phyloP scores from a whole-genome alignment of 148 eudicot genomes.

The Rhododendron ovatum region DNA sequence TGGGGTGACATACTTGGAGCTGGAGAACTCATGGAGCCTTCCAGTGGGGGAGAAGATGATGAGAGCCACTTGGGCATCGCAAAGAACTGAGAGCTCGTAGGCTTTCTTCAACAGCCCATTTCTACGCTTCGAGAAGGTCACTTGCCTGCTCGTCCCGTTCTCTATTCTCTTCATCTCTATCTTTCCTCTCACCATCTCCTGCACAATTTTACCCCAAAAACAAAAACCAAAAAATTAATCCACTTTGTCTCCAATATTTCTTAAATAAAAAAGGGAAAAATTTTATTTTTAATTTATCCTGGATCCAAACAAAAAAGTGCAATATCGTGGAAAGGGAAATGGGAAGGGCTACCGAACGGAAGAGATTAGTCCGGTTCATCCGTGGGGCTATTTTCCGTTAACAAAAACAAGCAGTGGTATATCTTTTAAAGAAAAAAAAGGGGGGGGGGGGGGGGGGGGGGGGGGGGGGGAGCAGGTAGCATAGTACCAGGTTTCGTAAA shows the following conservation, averaged over 20 bases:
- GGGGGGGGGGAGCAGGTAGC: too few species aligned
- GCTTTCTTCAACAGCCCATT: constrained; percentile 26
- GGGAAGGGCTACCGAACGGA: too few species aligned
- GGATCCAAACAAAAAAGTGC: too few species aligned
- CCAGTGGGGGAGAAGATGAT: constrained; percentile 26
- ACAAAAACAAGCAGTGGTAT: too few species aligned
- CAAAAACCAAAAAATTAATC: background rate
- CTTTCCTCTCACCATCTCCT: constrained; percentile 23
- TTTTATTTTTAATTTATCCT: too few species aligned
- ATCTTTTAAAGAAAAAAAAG: too few species aligned
- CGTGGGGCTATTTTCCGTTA: too few species aligned
- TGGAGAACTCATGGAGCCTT: constrained; percentile 21
- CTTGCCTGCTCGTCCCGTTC: constrained; percentile 23
- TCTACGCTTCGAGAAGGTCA: constrained; percentile 26
- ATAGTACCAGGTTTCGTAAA: too few species aligned
- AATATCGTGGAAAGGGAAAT: too few species aligned
- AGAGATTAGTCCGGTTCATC: too few species aligned
- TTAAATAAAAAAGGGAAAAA: background rate
- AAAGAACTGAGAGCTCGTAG: constrained; percentile 23
- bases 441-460: too few species aligned
- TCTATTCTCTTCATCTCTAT: constrained; percentile 23
- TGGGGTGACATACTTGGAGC: constrained; percentile 17
- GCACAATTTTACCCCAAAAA: background rate
- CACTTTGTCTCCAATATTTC: background rate
- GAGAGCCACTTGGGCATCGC: constrained; percentile 26